Conservation (phyloP, 352 stramenopile species). For the Plasmopara viticola region DNA sequence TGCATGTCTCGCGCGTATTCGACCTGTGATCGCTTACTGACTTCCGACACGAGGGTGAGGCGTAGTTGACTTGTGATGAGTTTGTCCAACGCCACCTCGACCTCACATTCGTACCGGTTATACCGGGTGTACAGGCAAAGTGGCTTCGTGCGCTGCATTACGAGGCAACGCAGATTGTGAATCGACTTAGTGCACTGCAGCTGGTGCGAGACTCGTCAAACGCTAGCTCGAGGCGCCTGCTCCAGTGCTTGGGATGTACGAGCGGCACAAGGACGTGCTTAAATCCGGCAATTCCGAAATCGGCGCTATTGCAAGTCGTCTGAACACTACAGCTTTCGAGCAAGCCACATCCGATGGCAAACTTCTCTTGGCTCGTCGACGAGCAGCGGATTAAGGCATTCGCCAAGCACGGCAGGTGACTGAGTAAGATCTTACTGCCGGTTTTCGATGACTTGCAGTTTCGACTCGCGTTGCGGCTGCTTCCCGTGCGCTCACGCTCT, state of each 20-base stretch:
- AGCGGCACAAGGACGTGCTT: constrained; percentile 1
- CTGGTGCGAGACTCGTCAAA: background rate
- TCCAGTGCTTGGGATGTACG: background rate
- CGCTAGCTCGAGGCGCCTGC: background rate
- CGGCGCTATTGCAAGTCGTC: background rate
- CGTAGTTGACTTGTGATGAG: background rate
- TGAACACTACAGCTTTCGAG: background rate
- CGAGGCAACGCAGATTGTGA: background rate
- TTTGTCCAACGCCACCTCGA: background rate
- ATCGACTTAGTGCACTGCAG: background rate
- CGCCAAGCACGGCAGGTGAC: constrained; percentile 1
- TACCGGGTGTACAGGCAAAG: constrained; percentile 1
- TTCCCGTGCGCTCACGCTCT: constrained; percentile 3
- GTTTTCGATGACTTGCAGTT: constrained; percentile 8
- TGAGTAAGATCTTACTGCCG: constrained; percentile 6
- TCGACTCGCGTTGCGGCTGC: constrained; percentile 5
- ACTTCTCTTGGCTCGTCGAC: background rate
- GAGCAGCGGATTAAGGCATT: constrained; percentile 3
- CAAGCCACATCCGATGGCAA: constrained; percentile 7
- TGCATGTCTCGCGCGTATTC: constrained; percentile 1
- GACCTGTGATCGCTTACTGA: background rate
- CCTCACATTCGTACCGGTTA: background rate
- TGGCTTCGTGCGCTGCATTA: background rate
- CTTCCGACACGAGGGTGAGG: background rate
- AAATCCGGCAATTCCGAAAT: background rate